Evolutionary conservation across 73 alveolate genomes (phyloP), one percentile per base, ranked within the genome.

Genomic region (Paramecium sexaurelia): DNA sequence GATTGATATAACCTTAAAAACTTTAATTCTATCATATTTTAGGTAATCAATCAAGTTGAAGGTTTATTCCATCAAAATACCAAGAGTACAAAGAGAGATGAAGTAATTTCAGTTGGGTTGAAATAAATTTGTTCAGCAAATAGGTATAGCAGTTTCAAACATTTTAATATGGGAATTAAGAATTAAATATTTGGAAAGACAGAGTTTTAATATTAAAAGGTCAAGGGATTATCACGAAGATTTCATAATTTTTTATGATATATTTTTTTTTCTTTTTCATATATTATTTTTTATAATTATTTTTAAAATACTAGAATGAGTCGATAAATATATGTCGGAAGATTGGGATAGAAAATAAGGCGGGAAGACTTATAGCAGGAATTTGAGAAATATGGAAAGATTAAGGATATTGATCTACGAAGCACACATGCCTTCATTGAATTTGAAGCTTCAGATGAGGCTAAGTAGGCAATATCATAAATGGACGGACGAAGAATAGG

Each of bases 351-450:
- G 13, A 85, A 78, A 55, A 92, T 95, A 1, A 47, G 91, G 36
- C 93, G 93, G 61, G 93, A 71, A 78, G 97, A 95, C 26, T 82
- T 95, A 24, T 93, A 94, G 22, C 85, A 95, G 66, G 97, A 94
- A 85, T 95, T 95, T 75, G 91, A 83, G 40, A 92, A 75, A 66
- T 95, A 47, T 92, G 98, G 98, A 7, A 57, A 88, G 51, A 95
- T 95, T 7, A 85, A 90, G 71, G 95, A 93, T 35, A 82, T 95
- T 75, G 94, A 94, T 37, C 78, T 94, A 27, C 94, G 95, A 84
- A 89, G 95, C 71, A 94, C 95, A 15, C 93, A 56, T 73, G 98
- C 98, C 29, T 95, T 95, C 55, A 94, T 95, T 35, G 97, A 95
- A 92, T 95, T 91, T 87, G 89, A 73, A 55, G 85, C 93, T 47